phyloP scores from a whole-genome alignment of 2,329 filamentous ascomycete species.

The Phialophora expanda region DNA sequence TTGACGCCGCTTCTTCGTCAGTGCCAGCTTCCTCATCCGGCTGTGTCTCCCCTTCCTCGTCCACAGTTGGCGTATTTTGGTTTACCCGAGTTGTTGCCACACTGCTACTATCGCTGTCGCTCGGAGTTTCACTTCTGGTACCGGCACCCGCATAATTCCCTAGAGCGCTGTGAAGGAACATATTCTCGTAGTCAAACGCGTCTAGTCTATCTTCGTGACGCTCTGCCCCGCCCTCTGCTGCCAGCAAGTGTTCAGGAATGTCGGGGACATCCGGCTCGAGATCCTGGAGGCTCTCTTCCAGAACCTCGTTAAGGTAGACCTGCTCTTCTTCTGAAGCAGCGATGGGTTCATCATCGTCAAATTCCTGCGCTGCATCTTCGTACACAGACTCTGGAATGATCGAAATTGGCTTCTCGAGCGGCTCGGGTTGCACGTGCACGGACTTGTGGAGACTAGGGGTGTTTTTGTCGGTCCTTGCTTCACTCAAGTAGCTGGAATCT shows the following conservation, averaged over 20 bases:
- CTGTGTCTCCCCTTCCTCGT: slow-evolving; percentile 39
- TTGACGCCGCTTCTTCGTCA: slow-evolving; percentile 14
- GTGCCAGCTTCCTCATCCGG: slow-evolving; percentile 8
- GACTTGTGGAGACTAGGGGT: slow-evolving; percentile 36
- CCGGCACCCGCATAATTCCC: slow-evolving; percentile 60
- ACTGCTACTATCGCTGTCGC: slow-evolving; percentile 37
- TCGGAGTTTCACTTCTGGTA: slow-evolving; percentile 32
- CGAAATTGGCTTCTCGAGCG: slow-evolving; percentile 27
- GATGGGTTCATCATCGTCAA: slow-evolving; percentile 45
- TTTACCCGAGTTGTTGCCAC: slow-evolving; percentile 35
- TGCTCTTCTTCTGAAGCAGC: slow-evolving; percentile 44
- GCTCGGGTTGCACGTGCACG: slow-evolving; percentile 37
- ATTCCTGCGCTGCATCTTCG: slow-evolving; percentile 51
- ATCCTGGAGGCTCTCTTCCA: slow-evolving; percentile 48
- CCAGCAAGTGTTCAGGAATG: slow-evolving; percentile 38
- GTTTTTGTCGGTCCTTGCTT: slow-evolving; percentile 38
- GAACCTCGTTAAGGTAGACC: slow-evolving; percentile 60
- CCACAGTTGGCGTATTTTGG: slow-evolving; percentile 33
- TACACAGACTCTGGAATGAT: slow-evolving; percentile 46
- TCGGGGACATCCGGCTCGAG: slow-evolving; percentile 45
- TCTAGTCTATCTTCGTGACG: slow-evolving; percentile 93
- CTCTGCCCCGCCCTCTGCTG: slow-evolving; percentile 58
- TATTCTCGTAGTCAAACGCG: slow-evolving; percentile 95
- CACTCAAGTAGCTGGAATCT: slow-evolving; percentile 32
- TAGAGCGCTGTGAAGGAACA: slow-evolving; percentile 91